phyloP scores from a whole-genome alignment of 768 basidiomycete species.

The Floccularia luteovirens region DNA sequence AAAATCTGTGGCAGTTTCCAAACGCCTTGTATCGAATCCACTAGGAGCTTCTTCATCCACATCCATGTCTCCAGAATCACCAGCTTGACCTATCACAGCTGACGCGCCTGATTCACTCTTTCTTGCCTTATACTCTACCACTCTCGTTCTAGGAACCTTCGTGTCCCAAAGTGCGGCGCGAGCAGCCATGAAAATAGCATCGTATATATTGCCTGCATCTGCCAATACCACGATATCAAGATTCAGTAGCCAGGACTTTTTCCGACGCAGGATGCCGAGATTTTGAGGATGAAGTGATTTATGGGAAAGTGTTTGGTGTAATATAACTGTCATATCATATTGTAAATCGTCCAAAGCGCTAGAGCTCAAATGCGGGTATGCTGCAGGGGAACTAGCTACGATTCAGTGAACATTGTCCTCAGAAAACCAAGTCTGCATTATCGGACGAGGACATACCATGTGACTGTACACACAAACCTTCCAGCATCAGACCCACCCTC shows the following conservation, averaged over 20 bases:
- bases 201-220: conserved; percentile 69
- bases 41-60: conserved; percentile 41
- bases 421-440: conserved; percentile 1
- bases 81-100: conserved; percentile 10
- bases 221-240: conserved; percentile 71
- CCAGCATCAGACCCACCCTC: conserved; percentile 47
- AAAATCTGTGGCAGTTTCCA: conserved; percentile 60
- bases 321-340: conserved; percentile 56
- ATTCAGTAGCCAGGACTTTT: conserved; percentile 70
- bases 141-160: conserved; percentile 66
- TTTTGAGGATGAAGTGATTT: conserved; percentile 59
- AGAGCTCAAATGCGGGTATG: conserved; percentile 64
- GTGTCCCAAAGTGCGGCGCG: conserved; percentile 79
- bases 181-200: conserved; percentile 74
- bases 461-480: conserved; percentile 58
- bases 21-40: conserved; percentile 51
- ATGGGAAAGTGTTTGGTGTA: conserved; percentile 62
- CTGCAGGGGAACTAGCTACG: conserved; percentile 67
- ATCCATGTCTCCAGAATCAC: conserved; percentile 42
- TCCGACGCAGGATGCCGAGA: conserved; percentile 47
- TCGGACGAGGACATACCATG: conserved; percentile 51
- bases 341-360: conserved; percentile 70
- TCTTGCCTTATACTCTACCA: conserved; percentile 57
- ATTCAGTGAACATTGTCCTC: conserved; percentile 9
- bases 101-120: conserved; percentile 11